Base-by-base conservation (phyloP, 1,139 yeast species). In the Taiozyma sp. region DNA sequence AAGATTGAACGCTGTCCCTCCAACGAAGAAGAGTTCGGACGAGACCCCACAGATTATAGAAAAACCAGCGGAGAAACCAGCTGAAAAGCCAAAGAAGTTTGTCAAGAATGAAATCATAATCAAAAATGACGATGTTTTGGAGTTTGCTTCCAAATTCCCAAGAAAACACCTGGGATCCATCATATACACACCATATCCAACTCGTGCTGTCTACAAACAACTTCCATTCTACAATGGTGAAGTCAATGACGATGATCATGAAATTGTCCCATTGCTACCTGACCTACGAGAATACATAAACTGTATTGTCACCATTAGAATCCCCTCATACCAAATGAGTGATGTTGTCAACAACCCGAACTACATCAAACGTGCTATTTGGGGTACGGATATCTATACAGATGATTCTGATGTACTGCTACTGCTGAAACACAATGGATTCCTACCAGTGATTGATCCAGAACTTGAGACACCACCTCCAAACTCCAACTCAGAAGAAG, bases 381-480 rank as follows among this genome's bases (percentile, higher is more conserved):
- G 98, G 98, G 99, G 99, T 3, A 88, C 96, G 0, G 90, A 85
- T 48, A 73, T 93, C 3, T 93, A 91, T 67, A 88, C 97, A 1
- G 98, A 93, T 66, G 99, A 93, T 67, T 86, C 96, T 1, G 96
- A 93, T 64, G 71, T 91, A 4, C 76, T 93, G 43, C 75, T 88
- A 3, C 86, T 84, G 0, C 69, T 91, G 53, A 77, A 81, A 54
- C 98, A 93, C 62, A 69, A 80, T 54, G 97, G 97, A 0, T 72
- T 84, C 29, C 73, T 88, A 26, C 72, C 72, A 13, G 68, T 75
- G 64, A 74, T 74, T 54, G 63, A 67, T 24, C 57, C 57, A 13
- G 76, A 70, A 51, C 32, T 56, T 6, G 53, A 50, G 30, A 9
- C 45, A n/a, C 42, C 42, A 11, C 30, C 26, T n/a, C 29, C 42